Evolutionary conservation across 805 yeast species (phyloP).

Genomic region (Metschnikowia lachancei): DNA sequence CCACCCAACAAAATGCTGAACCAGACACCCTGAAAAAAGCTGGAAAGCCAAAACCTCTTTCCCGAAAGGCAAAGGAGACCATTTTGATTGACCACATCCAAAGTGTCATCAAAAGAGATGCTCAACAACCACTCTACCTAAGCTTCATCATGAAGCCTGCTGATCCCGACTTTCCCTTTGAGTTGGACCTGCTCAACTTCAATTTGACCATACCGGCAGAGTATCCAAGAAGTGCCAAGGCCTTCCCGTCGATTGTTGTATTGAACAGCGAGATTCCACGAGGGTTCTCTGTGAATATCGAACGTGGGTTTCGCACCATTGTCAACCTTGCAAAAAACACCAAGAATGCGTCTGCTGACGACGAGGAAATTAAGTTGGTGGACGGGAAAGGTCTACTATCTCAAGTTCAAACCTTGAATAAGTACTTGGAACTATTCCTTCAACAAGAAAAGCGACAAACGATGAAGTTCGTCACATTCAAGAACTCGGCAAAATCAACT

Average conservation of each 20-base stretch:
- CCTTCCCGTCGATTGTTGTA: constrained; percentile 51
- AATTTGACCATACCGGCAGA: constrained; percentile 52
- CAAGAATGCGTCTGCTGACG: constrained; percentile 20
- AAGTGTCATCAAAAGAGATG: constrained; percentile 13
- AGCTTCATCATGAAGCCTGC: constrained; percentile 52
- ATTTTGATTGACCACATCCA: constrained; percentile 15
- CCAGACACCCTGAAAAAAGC: background rate
- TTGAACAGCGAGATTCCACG: constrained; percentile 66
- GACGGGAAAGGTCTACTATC: constrained; percentile 53
- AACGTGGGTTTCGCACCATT: constrained; percentile 56
- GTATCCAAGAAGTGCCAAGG: constrained; percentile 47
- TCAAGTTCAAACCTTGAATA: constrained; percentile 54
- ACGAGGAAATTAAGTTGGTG: constrained; percentile 31
- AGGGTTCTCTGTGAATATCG: constrained; percentile 67
- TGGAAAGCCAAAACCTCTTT: constrained; percentile 3
- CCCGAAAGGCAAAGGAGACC: constrained; percentile 14
- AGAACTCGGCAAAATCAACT: constrained; percentile 5
- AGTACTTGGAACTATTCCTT: constrained; percentile 55
- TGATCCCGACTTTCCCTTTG: constrained; percentile 75
- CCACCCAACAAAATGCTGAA: background rate
- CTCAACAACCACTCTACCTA: constrained; percentile 32
- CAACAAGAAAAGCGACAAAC: constrained; percentile 59
- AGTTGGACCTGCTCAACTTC: constrained; percentile 50
- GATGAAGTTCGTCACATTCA: constrained; percentile 53
- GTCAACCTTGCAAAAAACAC: constrained; percentile 23